Percentiles rank a stretch among this genome's conserved stretches.
These are phyloP conservation scores for Corinectria fuckeliana DNA, from an alignment of 2,329 filamentous ascomycete species.

Conservation along the genomic window DNA sequence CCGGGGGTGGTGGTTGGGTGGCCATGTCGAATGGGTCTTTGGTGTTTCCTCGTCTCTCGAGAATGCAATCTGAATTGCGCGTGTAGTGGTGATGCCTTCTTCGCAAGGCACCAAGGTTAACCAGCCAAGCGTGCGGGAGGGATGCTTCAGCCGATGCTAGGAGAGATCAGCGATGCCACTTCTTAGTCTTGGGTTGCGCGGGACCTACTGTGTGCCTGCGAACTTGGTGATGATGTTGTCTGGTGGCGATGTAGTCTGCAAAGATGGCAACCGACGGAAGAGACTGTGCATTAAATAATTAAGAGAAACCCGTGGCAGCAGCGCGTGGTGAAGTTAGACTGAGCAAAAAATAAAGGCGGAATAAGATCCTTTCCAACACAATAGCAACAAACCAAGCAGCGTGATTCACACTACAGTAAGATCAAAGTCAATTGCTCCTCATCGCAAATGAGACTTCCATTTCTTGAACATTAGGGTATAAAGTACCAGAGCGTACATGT, in stretches of 20 bases:
- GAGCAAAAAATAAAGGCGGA: too few relatives aligned
- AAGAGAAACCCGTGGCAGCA: background rate
- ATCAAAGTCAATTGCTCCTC: too few relatives aligned
- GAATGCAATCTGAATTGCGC: too few relatives aligned
- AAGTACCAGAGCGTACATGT: conserved; percentile 10
- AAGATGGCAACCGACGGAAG: background rate
- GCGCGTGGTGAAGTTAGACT: background rate
- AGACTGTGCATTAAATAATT: too few relatives aligned
- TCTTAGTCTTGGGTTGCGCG: background rate
- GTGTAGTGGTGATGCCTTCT: background rate
- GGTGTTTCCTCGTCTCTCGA: background rate
- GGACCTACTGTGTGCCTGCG: background rate
- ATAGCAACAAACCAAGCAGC: background rate
- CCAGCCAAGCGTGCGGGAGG: background rate
- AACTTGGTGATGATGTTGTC: background rate
- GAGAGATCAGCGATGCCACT: background rate
- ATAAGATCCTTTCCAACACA: background rate
- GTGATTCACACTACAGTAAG: background rate
- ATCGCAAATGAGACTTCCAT: background rate
- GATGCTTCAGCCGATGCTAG: background rate
- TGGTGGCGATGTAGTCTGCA: too few relatives aligned
- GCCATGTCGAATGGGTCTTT: background rate
- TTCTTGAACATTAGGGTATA: conserved; percentile 20
- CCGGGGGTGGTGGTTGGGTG: background rate
- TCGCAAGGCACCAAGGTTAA: background rate